Evolutionary conservation across 768 basidiomycete genomes (phyloP), one percentile per base, ranked within the genome.

Genomic region (Sporobolomyces roseus): DNA sequence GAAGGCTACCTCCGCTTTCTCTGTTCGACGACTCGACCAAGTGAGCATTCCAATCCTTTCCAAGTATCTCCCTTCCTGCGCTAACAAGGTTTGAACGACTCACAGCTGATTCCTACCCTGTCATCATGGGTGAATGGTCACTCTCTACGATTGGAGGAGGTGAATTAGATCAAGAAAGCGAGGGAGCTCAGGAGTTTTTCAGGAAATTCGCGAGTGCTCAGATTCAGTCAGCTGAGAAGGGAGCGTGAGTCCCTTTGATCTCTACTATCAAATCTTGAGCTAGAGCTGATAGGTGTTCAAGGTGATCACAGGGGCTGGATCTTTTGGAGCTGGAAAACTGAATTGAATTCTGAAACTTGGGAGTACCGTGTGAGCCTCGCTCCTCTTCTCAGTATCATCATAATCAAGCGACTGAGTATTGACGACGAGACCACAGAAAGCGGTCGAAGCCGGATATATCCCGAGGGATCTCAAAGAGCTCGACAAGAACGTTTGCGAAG

Each of bases 181-280:
- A 51, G 14, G 64, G 64, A 56, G 48, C 64, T 23, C 12, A 17
- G 36, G 29, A n/a, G 25, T 65, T 59, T 38, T 65, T 65, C 50
- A 35, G 53, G 12, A 33, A 52, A 3, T 65, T 51, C 30, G 48
- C 48, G 5, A 38, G 49, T 8, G 64, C 56, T 5, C 23, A 46
- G 1, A 53, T 65, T 29, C 3, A 43, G 5, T 48, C 64, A 1
- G 64, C 46, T 2, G 64, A 65, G 50, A 25, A 36, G 12, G 64
- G 64, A n/a, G 64, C 56, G 55, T 64, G 54, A 55, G 54, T 55
- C 33, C 5, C 36, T 3, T 5, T 30, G 7, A 33, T 17, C 13
- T 7, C 9, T 53, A 10, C 45, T 53, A 30, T 10, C 35, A 35
- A 53, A 9, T 33, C 9, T 32, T 17, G 17, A 41, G 38, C 9